These are phyloP conservation scores for Protomyces lactucae-debilis DNA, from an alignment of 1,139 yeast genomes.

Conservation along the genomic window DNA sequence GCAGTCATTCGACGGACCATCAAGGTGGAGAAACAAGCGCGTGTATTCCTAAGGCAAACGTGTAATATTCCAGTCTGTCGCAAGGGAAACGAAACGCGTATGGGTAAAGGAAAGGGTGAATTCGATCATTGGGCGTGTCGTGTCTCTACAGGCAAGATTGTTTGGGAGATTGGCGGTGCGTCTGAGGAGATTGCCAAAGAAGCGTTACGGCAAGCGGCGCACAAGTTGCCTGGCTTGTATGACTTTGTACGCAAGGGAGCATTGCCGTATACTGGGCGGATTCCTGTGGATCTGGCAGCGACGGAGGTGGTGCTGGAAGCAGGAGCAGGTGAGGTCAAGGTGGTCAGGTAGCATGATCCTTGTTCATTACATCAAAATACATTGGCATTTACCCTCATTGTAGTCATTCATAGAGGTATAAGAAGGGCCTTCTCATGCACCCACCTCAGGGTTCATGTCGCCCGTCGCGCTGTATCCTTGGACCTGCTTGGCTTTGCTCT, in stretches of 20 bases:
- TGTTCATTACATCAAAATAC: background rate
- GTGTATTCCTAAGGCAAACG: constrained; percentile 71
- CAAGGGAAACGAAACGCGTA: constrained; percentile 97
- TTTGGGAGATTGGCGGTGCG: constrained; percentile 78
- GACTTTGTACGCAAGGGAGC: constrained; percentile 72
- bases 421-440: background rate
- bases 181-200: constrained; percentile 90
- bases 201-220: constrained; percentile 85
- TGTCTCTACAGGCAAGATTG: constrained; percentile 89
- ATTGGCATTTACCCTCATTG: background rate
- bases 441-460: constrained; percentile 21
- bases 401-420: background rate
- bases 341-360: background rate
- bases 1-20: constrained; percentile 73
- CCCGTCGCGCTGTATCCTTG: constrained; percentile 21
- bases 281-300: constrained; percentile 5
- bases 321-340: constrained; percentile 7
- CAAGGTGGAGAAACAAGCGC: constrained; percentile 49
- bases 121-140: constrained; percentile 97
- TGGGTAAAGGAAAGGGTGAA: constrained; percentile 99
- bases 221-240: constrained; percentile 85
- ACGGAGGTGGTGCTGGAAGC: constrained; percentile 14
- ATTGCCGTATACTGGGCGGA: constrained; percentile 63
- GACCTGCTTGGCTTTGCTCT: background rate
- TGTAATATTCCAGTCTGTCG: constrained; percentile 88